Conservation (phyloP, 2,329 filamentous ascomycete genomes). For the Tothia fuscella region DNA sequence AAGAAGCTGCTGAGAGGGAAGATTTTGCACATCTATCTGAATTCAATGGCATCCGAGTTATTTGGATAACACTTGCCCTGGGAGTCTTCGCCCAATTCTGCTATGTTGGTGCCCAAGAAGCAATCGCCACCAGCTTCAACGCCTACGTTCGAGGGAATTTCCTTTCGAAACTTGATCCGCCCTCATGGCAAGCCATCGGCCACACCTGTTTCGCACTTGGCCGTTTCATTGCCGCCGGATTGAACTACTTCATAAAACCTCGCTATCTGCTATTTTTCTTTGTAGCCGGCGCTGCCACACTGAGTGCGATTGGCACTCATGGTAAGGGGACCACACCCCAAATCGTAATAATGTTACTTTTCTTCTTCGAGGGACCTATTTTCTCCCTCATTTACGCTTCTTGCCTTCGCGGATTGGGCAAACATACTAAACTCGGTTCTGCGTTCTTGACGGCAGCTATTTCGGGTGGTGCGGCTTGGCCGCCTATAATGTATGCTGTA, state of each 20-base stretch:
- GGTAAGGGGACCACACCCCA: conserved; percentile 32
- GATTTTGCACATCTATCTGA: conserved; percentile 37
- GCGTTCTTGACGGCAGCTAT: conserved; percentile 43
- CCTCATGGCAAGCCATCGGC: conserved; percentile 31
- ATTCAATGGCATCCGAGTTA: conserved; percentile 24
- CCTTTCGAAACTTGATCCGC: conserved; percentile 12
- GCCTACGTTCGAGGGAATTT: conserved; percentile 24
- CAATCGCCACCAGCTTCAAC: conserved; percentile 36
- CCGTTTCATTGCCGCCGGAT: conserved; percentile 43
- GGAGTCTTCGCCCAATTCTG: conserved; percentile 45
- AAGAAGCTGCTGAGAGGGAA: conserved; percentile 40
- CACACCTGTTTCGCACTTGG: conserved; percentile 47
- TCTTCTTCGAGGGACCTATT: conserved; percentile 48
- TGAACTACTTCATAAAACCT: conserved; percentile 44
- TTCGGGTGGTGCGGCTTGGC: conserved; percentile 41
- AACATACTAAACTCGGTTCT: conserved; percentile 45
- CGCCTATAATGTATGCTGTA: conserved; percentile 41
- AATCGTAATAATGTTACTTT: conserved; percentile 34
- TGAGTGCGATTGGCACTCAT: conserved; percentile 40
- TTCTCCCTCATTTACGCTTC: conserved; percentile 49
- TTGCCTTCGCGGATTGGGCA: conserved; percentile 44
- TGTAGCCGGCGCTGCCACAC: conserved; percentile 41
- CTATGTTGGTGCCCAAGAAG: conserved; percentile 51
- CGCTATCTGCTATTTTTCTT: conserved; percentile 44
- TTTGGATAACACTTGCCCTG: conserved; percentile 44